Base-by-base conservation (phyloP, 1,284 basidiomycete genomes). In the Cutaneotrichosporon daszewskae region DNA sequence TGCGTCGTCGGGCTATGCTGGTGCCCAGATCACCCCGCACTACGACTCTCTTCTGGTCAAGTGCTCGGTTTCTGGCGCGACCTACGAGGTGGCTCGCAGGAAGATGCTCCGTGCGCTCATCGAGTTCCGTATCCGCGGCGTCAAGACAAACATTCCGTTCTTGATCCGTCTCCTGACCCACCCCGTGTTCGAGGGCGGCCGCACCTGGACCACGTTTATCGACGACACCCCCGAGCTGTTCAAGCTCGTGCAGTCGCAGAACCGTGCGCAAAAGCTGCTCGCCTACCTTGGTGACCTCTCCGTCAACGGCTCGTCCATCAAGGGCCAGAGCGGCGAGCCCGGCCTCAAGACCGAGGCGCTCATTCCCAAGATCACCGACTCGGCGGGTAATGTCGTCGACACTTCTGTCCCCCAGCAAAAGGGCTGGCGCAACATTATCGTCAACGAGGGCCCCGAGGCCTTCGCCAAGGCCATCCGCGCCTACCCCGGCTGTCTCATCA, bases 121-220 rank as follows among this genome's bases (percentile, higher is more conserved):
- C 49, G 95, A 98, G 72, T 98, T 98, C 84, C 87, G 95, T 68
- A 98, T 99, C 60, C 90, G 95, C 62, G 94, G 94, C 64, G 92
- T 96, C 71, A 96, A 96, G 87, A 96, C 91, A 58, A 98, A 98
- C 75, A 98, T 98, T 57, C 95, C 95, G 23, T 99, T 98, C 86
- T 75, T 99, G 57, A 95, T 98, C 82, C 86, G 92, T 54, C 81
- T 99, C 22, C 76, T 99, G 57, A 97, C 94, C n/a, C 90, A 98
- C 72, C 90, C 94, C 59, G 82, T 92, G 55, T 98, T 97, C 75
- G 87, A 96, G 58, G 84, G 82, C 32, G 91, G 91, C 51, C 87
- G 88, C 75, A 97, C 95, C 17, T 99, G 95, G 95, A 99, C 91
- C 3, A 97, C 92, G 18, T 96, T 97, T 77, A 98, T 99, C 70